Evolutionary conservation across 2,329 filamentous ascomycete genomes (phyloP), one percentile per base, ranked within the genome.

Genomic region (Cadophora malorum): DNA sequence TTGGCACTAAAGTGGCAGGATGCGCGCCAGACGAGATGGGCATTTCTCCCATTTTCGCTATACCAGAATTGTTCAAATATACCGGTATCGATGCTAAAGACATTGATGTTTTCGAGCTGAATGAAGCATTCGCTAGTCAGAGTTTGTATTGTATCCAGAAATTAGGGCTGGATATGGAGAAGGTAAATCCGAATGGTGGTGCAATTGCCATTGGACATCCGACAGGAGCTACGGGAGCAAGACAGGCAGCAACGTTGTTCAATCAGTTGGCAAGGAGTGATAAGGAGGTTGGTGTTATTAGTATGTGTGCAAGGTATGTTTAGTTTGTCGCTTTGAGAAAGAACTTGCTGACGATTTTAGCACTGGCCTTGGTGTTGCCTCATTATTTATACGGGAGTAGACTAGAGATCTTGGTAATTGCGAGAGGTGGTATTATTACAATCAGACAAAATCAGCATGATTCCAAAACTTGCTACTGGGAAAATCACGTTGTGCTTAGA

Each of bases 1-100:
- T 88, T 0, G 86, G 85, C n/a, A 88, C 87, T 2, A 84, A 87
- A 69, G 85, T 89, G 16, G 83, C 86, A 3, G 89, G 89, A 8
- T 90, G 87, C 72, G 81, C 82, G 62, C 89, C 89, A 0, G 88
- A 90, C 73, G 88, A 91, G 78, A 91, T 91, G 89, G 89, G 89
- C 14, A 82, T 91, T 62, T 88, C 88, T 0, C 89, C 89, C 5
- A 86, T 88, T 1, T 76, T 90, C 53, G 89, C 88, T 0, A 90
- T 91, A 50, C 89, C 88, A 8, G 88, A 87, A 69, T 80, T 91
- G 8, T 82, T 91, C 12, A 79, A 85, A 21, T 83, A 85, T 61
- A 85, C 86, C 2, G 88, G 85, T 1, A 75, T 91, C 6, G 75
- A 79, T n/a, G 84, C 83, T 49, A 81, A 83, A 0, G 88, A 91